Conservation (phyloP, 306 rosid genomes). For the Cicer pinnatifidum region DNA sequence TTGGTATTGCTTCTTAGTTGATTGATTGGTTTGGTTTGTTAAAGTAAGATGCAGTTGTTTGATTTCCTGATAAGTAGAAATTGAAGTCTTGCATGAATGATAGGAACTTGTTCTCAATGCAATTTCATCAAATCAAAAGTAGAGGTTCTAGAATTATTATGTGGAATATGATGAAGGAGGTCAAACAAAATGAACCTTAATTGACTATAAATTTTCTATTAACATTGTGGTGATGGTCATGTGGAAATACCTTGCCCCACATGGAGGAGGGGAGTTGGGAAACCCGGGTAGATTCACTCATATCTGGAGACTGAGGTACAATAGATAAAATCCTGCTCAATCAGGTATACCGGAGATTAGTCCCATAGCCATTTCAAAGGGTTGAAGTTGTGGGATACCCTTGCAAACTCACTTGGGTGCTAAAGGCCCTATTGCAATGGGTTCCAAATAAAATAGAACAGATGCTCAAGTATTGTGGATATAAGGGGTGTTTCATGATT, state of each 20-base stretch:
- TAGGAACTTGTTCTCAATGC: neutral
- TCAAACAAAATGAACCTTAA: neutral
- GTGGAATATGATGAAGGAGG: neutral
- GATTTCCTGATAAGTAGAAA: constrained; percentile 11
- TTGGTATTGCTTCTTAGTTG: neutral
- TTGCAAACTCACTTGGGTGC: no score
- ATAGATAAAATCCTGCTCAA: no score
- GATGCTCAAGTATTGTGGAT: neutral
- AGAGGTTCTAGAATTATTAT: neutral
- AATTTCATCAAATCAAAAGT: neutral
- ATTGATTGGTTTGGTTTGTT: neutral
- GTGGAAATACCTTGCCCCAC: no score
- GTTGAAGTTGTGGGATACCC: no score
- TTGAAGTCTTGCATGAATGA: neutral
- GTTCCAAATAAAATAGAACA: neutral
- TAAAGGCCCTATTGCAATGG: no score
- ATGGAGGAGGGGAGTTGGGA: no score
- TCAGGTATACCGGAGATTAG: no score
- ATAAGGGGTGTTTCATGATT: neutral
- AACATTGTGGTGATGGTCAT: no score
- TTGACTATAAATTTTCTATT: no score
- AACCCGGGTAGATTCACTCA: no score
- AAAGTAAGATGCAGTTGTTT: constrained; percentile 5
- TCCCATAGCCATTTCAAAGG: no score
- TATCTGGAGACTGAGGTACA: no score